These are phyloP conservation scores for Ogataea populi-albae DNA, from an alignment of 805 yeast genomes.

Conservation along the genomic window DNA sequence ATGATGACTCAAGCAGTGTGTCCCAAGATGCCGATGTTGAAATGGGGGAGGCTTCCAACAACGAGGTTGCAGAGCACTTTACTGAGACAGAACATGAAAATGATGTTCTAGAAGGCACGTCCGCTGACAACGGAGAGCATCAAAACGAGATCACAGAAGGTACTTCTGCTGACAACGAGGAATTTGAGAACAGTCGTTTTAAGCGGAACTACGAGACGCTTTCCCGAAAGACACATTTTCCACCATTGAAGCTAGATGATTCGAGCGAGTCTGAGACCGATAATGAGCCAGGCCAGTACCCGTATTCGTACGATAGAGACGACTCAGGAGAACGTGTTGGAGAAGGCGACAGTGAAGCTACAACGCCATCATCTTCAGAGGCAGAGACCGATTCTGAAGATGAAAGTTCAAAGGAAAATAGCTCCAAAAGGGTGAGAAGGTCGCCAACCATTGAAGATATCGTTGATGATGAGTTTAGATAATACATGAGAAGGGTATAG, in stretches of 20 bases:
- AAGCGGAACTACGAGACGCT: conserved; percentile 29
- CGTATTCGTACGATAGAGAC: no score
- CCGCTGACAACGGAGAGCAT: conserved; percentile 1
- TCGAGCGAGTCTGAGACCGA: conserved; percentile 5
- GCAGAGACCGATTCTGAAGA: conserved; percentile 6
- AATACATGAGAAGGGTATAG: no score
- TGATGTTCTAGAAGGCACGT: no score
- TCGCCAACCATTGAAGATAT: conserved; percentile 23
- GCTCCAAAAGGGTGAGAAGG: conserved; percentile 9
- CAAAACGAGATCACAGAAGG: neutral
- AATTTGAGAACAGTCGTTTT: conserved; percentile 1
- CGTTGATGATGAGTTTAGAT: conserved; percentile 17
- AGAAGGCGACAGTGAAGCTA: neutral
- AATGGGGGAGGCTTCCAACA: neutral
- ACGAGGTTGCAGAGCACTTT: neutral
- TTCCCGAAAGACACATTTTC: conserved; percentile 23
- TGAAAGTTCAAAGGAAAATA: conserved; percentile 5
- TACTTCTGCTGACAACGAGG: neutral
- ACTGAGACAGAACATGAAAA: no score
- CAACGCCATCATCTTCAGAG: conserved; percentile 3
- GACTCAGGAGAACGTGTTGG: no score
- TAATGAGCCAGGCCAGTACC: neutral
- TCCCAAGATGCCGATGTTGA: neutral
- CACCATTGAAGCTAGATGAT: conserved; percentile 17
- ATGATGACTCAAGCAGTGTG: no score